A percentile compares a stretch with the other conserved stretches of the same genome.
Evolutionary conservation across 2,329 filamentous ascomycete genomes (phyloP).

Genomic region (Metarhizium sp.): DNA sequence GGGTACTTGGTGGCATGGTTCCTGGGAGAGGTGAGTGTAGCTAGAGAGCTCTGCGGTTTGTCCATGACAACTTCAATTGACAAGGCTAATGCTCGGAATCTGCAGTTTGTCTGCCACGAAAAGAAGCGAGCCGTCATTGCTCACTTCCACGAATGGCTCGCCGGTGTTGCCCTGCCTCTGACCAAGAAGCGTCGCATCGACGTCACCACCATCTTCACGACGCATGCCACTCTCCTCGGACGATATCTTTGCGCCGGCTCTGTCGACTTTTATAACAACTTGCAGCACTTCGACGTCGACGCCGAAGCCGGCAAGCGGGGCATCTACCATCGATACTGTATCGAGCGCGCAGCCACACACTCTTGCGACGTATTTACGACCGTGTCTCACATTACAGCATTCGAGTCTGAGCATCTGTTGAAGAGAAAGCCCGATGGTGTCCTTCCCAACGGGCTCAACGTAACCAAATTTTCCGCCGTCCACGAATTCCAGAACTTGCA

Average conservation of each 20-base stretch:
- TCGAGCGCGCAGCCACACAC: slow-evolving; percentile 88
- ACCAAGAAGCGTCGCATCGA: slow-evolving; percentile 93
- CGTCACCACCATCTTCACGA: slow-evolving; percentile 96
- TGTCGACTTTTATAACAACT: slow-evolving; percentile 98
- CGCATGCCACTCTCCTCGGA: slow-evolving; percentile 88
- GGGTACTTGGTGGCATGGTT: slow-evolving; percentile 98
- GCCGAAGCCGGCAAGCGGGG: slow-evolving; percentile 94
- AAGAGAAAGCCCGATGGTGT: slow-evolving; percentile 98
- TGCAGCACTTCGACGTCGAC: slow-evolving; percentile 94
- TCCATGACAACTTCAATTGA: too few species aligned
- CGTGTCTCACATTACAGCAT: slow-evolving; percentile 96
- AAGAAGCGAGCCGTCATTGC: slow-evolving; percentile 87
- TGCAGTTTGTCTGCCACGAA: slow-evolving; percentile 85
- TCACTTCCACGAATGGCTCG: slow-evolving; percentile 98
- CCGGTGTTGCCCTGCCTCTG: slow-evolving; percentile 84
- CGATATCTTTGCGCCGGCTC: slow-evolving; percentile 95
- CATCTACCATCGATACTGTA: slow-evolving; percentile 97
- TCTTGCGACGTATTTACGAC: slow-evolving; percentile 96
- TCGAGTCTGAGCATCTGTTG: slow-evolving; percentile 92
- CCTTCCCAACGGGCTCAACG: slow-evolving; percentile 90
- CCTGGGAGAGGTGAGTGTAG: slow-evolving; percentile 70
- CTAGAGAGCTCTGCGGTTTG: too few species aligned
- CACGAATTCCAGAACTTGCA: slow-evolving; percentile 99
- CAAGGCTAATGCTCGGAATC: background rate
- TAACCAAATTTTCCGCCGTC: slow-evolving; percentile 92